A percentile compares a stretch with the other conserved stretches of the same genome.
These are phyloP conservation scores for Dothistroma septosporum DNA, from an alignment of 2,329 filamentous ascomycete genomes.

Conservation along the genomic window DNA sequence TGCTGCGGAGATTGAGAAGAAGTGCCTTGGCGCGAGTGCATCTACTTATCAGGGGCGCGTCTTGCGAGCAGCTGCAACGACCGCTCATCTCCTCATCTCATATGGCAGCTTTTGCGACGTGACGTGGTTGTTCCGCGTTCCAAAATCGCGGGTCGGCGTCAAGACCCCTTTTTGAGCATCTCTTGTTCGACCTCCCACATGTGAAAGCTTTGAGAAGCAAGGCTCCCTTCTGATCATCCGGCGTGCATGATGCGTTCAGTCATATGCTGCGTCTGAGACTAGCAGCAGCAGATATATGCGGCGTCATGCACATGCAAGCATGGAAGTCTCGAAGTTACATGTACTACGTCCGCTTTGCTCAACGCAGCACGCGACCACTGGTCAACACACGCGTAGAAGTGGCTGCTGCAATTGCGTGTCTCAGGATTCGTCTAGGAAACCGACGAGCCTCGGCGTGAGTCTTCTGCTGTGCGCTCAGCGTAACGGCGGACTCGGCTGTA, in stretches of 20 bases:
- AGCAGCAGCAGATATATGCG: constrained; percentile 7
- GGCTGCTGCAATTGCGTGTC: constrained; percentile 18
- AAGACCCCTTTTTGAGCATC: constrained; percentile 4
- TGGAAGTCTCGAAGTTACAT: constrained; percentile 3
- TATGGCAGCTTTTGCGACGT: background rate
- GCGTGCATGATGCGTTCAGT: constrained; percentile 4
- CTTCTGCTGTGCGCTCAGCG: constrained; percentile 14
- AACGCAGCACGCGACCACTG: constrained; percentile 18
- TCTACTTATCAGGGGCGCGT: background rate
- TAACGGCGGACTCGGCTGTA: constrained; percentile 14
- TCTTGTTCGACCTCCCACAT: constrained; percentile 8
- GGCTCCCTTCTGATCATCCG: constrained; percentile 5
- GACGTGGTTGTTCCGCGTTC: constrained; percentile 9
- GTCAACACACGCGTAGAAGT: constrained; percentile 18
- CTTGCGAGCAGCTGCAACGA: background rate
- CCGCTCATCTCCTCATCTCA: background rate
- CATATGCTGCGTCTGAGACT: constrained; percentile 16
- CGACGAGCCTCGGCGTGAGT: constrained; percentile 5
- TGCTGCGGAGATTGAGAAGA: background rate
- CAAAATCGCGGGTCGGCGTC: background rate
- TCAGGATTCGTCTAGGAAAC: constrained; percentile 5
- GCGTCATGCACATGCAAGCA: constrained; percentile 14
- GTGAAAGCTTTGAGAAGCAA: constrained; percentile 14
- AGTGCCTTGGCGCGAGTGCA: background rate
- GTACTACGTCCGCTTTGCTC: constrained; percentile 17